Evolutionary conservation across 2,329 filamentous ascomycete species (phyloP).

Genomic region (Coniochaeta ligniaria): DNA sequence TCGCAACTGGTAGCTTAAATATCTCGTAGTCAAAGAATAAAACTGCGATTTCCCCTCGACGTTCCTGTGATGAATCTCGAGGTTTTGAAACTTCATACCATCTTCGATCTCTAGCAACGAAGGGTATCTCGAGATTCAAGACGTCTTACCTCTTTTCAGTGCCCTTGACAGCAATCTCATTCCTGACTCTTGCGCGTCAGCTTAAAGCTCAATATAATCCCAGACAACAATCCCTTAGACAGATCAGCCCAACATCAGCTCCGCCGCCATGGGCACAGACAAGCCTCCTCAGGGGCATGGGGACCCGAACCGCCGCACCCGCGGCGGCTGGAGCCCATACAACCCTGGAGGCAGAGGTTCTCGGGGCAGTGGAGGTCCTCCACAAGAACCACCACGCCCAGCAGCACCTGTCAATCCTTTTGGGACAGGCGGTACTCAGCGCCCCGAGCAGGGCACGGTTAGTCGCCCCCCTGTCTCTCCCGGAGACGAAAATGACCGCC

Average conservation of each 20-base stretch:
- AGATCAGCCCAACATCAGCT: not conserved
- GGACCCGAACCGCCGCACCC: not conserved
- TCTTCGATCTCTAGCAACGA: too few species aligned
- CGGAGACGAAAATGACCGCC: not conserved
- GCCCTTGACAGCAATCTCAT: not conserved
- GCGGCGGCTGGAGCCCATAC: not conserved
- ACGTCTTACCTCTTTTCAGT: not conserved
- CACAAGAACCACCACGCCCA: not conserved
- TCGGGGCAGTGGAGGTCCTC: not conserved
- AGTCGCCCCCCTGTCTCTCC: not conserved
- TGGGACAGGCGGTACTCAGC: not conserved
- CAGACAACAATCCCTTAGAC: not conserved
- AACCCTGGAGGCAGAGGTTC: not conserved
- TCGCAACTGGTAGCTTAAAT: not conserved
- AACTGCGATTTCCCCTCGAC: not conserved
- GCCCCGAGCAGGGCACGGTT: not conserved
- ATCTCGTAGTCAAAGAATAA: not conserved
- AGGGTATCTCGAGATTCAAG: not conserved
- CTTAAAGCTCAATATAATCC: not conserved
- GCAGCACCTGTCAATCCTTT: not conserved
- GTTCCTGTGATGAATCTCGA: not conserved
- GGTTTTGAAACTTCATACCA: not conserved
- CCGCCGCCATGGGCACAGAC: not conserved
- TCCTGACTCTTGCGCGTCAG: not conserved
- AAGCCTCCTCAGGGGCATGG: too few species aligned